Evolutionary conservation across 768 basidiomycete species (phyloP).

Genomic region (Boletus sp.): DNA sequence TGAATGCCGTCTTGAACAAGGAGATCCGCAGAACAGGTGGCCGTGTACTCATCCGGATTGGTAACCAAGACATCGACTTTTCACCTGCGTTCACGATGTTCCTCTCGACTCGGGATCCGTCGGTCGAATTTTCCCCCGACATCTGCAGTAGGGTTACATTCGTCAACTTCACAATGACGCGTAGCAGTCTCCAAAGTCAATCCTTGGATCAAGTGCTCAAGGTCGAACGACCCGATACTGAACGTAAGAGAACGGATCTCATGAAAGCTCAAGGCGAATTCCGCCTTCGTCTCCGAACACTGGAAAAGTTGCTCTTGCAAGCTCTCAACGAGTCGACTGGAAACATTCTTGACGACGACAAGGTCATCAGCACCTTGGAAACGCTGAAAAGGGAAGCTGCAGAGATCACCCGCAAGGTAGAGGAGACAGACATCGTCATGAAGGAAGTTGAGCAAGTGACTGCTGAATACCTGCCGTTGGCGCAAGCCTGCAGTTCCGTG

Average conservation of each 20-base stretch:
- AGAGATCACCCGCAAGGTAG: constrained; percentile 92
- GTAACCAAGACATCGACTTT: constrained; percentile 98
- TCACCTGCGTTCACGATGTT: constrained; percentile 99
- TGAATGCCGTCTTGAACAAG: constrained; percentile 95
- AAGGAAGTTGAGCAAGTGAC: constrained; percentile 95
- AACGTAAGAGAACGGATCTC: constrained; percentile 90
- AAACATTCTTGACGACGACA: constrained; percentile 98
- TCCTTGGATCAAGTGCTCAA: constrained; percentile 96
- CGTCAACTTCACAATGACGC: constrained; percentile 98
- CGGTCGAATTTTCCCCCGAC: constrained; percentile 96
- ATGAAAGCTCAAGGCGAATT: constrained; percentile 99
- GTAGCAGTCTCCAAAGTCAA: constrained; percentile 97
- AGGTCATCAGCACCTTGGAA: constrained; percentile 94
- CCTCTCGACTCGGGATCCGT: constrained; percentile 94
- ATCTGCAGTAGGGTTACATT: constrained; percentile 97
- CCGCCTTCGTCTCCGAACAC: constrained; percentile 83
- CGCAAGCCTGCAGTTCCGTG: constrained; percentile 92
- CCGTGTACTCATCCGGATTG: constrained; percentile 92
- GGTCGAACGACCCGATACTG: constrained; percentile 94
- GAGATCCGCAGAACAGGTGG: constrained; percentile 96
- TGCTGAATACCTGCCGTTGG: constrained; percentile 88
- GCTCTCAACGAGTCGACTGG: constrained; percentile 96
- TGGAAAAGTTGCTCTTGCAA: constrained; percentile 90
- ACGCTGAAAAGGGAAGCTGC: constrained; percentile 95
- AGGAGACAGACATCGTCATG: constrained; percentile 96